phyloP scores from a whole-genome alignment of 257 asterid genomes.

The Phtheirospermum japonicum region DNA sequence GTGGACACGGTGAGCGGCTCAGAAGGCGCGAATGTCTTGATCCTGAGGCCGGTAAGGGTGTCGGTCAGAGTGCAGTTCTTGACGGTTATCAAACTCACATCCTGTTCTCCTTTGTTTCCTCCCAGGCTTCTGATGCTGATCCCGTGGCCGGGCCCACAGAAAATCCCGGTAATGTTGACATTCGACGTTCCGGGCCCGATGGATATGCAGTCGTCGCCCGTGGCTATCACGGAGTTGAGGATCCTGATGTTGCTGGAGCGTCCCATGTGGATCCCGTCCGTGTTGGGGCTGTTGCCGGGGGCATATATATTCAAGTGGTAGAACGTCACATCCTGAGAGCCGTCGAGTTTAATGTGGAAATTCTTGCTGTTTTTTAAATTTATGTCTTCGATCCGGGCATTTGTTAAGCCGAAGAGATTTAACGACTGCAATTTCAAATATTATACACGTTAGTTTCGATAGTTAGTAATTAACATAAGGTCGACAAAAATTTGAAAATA shows the following conservation, averaged over 20 bases:
- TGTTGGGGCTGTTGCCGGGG: constrained; percentile 41
- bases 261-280: constrained; percentile 38
- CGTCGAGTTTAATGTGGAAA: constrained; percentile 22
- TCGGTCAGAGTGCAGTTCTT: constrained; percentile 17
- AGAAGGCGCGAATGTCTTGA: constrained; percentile 31
- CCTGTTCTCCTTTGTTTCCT: constrained; percentile 13
- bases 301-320: constrained; percentile 20
- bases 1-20: not conserved
- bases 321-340: constrained; percentile 12
- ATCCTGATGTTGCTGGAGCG: not conserved
- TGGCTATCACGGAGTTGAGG: constrained; percentile 6
- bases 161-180: constrained; percentile 18
- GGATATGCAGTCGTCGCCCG: constrained; percentile 43
- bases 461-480: not conserved
- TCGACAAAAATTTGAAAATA: too few relatives aligned
- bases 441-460: not conserved
- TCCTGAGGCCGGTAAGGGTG: constrained; percentile 31
- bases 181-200: constrained; percentile 28
- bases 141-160: constrained; percentile 44
- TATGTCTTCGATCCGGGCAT: constrained; percentile 14
- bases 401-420: too few relatives aligned
- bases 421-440: not conserved
- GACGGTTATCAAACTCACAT: constrained; percentile 17
- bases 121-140: constrained; percentile 35
- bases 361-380: constrained; percentile 29